Percentiles rank a stretch among this genome's conserved stretches.
These are phyloP conservation scores for Phialemonium atrogriseum DNA, from an alignment of 2,329 filamentous ascomycete genomes.

Conservation along the genomic window DNA sequence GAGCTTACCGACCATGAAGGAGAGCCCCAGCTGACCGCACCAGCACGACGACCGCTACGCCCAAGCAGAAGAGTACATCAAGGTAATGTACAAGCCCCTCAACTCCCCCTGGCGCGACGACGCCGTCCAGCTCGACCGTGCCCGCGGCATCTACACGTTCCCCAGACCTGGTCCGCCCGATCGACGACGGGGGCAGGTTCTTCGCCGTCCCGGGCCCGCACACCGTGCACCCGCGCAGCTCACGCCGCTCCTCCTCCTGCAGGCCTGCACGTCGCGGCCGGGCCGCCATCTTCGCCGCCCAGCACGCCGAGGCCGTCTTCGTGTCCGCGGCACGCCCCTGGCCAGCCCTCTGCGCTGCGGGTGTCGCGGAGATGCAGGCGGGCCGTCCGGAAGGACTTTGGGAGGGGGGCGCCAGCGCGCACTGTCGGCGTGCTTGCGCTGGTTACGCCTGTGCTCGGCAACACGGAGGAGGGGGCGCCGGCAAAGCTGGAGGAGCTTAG, in stretches of 20 bases:
- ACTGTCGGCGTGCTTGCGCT: constrained; percentile 62
- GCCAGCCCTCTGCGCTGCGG: constrained; percentile 51
- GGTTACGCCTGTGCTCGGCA: constrained; percentile 56
- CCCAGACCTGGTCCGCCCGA: constrained; percentile 50
- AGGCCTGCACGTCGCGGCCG: constrained; percentile 59
- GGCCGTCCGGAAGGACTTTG: too few relatives aligned
- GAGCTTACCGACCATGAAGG: too few relatives aligned
- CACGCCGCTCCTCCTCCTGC: constrained; percentile 59
- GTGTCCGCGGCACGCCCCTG: constrained; percentile 58
- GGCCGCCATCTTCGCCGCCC: constrained; percentile 60
- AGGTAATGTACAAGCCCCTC: constrained; percentile 48
- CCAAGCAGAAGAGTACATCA: constrained; percentile 54
- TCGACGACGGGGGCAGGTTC: constrained; percentile 52
- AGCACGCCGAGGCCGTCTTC: constrained; percentile 66
- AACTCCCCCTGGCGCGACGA: constrained; percentile 46
- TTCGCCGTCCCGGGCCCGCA: constrained; percentile 49
- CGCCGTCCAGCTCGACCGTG: constrained; percentile 43
- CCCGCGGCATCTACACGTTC: constrained; percentile 47
- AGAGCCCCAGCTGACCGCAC: constrained; percentile 32
- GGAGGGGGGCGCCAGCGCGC: too few relatives aligned
- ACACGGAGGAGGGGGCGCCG: constrained; percentile 57
- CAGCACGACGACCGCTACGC: constrained; percentile 54
- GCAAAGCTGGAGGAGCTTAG: constrained; percentile 55
- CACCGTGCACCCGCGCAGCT: constrained; percentile 59
- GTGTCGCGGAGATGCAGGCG: constrained; percentile 55